Conservation (phyloP, 176 grass and related monocot species). For the Eleusine coracana region DNA sequence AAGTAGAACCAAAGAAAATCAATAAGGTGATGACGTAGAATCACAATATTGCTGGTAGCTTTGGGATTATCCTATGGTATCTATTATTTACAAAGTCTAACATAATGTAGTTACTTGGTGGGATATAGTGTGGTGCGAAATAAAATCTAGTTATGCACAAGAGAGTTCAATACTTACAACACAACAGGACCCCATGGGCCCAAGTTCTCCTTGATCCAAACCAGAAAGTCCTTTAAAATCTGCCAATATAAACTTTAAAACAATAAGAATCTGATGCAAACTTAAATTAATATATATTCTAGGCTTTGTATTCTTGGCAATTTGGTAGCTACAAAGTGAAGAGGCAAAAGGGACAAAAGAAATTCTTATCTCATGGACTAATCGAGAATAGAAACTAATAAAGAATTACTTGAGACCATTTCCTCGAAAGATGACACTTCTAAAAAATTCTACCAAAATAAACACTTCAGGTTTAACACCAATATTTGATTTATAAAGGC, state of each 20-base stretch:
- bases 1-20: not conserved
- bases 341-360: not conserved
- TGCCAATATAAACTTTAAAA: slow-evolving; percentile 44
- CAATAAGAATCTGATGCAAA: slow-evolving; percentile 4
- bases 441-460: not conserved
- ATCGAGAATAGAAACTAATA: not conserved
- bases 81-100: not conserved
- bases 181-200: slow-evolving; percentile 98
- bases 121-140: not conserved
- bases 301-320: not conserved
- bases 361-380: not conserved
- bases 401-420: not conserved
- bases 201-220: slow-evolving; percentile 95
- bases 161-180: slow-evolving; percentile 68
- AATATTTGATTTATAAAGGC: not conserved
- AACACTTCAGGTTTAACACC: not conserved
- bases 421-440: not conserved
- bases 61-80: not conserved
- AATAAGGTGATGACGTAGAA: not conserved
- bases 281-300: slow-evolving; percentile 4
- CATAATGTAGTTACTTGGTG: not conserved
- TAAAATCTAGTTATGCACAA: slow-evolving; percentile 17
- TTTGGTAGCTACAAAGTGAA: not conserved
- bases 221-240: slow-evolving; percentile 95
- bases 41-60: not conserved